Conservation (phyloP, 768 basidiomycete species). For the Phaeotremella skinneri region DNA sequence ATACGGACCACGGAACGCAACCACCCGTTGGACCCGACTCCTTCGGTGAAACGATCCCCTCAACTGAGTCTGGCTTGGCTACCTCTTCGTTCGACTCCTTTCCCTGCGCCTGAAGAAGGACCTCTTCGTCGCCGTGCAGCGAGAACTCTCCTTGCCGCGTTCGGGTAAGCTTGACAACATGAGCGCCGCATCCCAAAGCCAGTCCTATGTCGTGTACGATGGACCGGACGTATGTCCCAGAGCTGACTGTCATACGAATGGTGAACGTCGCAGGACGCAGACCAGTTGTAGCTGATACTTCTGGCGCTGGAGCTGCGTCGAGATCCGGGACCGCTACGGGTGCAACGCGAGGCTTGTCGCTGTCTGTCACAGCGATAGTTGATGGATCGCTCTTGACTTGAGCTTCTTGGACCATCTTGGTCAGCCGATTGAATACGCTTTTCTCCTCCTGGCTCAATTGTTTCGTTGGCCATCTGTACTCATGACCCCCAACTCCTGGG, state of each 20-base stretch:
- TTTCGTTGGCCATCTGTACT: constrained; percentile 72
- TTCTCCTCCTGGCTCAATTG: constrained; percentile 67
- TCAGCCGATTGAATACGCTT: constrained; percentile 64
- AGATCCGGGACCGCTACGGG: constrained; percentile 25
- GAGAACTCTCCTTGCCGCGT: constrained; percentile 81
- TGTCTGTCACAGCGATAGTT: not conserved
- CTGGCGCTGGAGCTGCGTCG: constrained; percentile 25
- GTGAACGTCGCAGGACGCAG: constrained; percentile 70
- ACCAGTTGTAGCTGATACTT: constrained; percentile 28
- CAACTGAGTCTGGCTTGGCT: constrained; percentile 34
- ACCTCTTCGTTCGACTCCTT: not conserved
- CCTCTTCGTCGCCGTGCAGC: constrained; percentile 33
- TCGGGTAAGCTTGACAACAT: constrained; percentile 85
- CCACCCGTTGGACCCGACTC: constrained; percentile 57
- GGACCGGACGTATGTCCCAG: constrained; percentile 94
- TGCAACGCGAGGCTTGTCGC: constrained; percentile 6
- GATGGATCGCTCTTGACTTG: constrained; percentile 6
- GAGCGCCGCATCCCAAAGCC: constrained; percentile 79
- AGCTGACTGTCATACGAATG: constrained; percentile 87
- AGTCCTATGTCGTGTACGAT: constrained; percentile 90
- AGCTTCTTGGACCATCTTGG: constrained; percentile 53
- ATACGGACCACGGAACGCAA: constrained; percentile 48
- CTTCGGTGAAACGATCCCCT: constrained; percentile 47
- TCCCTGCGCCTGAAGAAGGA: not conserved
- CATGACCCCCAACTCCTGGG: constrained; percentile 61